Percentiles rank a stretch among this genome's conserved stretches.
phyloP scores from a whole-genome alignment of 2,329 filamentous ascomycete genomes.

The Achaetomium macrosporum region DNA sequence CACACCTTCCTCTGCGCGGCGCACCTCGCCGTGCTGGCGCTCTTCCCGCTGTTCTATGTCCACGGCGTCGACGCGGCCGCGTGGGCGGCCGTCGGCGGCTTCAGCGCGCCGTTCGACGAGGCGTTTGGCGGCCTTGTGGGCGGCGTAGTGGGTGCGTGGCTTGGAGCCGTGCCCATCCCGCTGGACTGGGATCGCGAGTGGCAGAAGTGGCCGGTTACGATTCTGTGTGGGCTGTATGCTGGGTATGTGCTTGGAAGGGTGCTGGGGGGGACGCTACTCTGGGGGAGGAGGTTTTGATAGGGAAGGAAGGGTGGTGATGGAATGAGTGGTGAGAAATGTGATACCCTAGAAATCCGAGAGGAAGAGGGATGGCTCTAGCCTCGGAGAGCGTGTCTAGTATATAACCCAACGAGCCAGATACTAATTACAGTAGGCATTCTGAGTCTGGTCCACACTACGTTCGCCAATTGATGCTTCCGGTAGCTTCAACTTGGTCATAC shows the following conservation, averaged over 20 bases:
- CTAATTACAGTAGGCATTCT: no score
- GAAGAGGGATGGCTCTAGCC: no score
- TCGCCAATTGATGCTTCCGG: no score
- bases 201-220: slow-evolving; percentile 96
- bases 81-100: slow-evolving; percentile 65
- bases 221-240: slow-evolving; percentile 73
- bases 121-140: slow-evolving; percentile 79
- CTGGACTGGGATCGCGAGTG: slow-evolving; percentile 98
- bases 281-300: slow-evolving; percentile 38
- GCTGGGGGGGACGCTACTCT: slow-evolving; percentile 47
- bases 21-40: slow-evolving; percentile 72
- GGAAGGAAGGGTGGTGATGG: neutral
- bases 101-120: slow-evolving; percentile 70
- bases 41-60: slow-evolving; percentile 77
- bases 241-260: slow-evolving; percentile 69
- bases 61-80: slow-evolving; percentile 68
- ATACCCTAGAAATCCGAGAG: no score
- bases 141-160: slow-evolving; percentile 74
- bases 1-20: slow-evolving; percentile 76
- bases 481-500: no score
- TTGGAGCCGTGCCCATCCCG: slow-evolving; percentile 91
- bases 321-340: neutral
- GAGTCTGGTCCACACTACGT: no score
- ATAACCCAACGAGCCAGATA: no score
- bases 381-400: no score